Conservation (phyloP, 768 basidiomycete genomes). For the Piloderma croceum region DNA sequence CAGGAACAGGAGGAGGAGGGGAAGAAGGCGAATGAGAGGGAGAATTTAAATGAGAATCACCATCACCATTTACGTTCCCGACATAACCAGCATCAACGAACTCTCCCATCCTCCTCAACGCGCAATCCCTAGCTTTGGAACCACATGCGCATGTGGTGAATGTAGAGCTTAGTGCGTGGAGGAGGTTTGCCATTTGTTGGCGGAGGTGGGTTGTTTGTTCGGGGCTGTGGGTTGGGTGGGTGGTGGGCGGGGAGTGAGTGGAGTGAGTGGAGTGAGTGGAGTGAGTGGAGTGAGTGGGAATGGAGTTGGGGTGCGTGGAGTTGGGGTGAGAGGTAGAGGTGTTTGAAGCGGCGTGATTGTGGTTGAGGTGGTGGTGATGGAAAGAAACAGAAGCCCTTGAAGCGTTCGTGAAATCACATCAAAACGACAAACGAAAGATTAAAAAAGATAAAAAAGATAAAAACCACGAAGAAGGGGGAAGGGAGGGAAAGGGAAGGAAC, state of each 20-base stretch:
- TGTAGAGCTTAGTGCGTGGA: slow-evolving; percentile 62
- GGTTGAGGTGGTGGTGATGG: no score
- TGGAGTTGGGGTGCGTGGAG: background rate
- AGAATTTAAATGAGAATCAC: no score
- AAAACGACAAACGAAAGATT: no score
- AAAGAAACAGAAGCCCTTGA: no score
- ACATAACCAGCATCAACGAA: slow-evolving; percentile 48
- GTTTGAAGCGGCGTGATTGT: no score
- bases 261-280: background rate
- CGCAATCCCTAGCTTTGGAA: slow-evolving; percentile 54
- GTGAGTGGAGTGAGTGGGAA: slow-evolving; percentile 1
- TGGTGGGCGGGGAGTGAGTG: slow-evolving; percentile 1
- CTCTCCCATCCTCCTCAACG: slow-evolving; percentile 55
- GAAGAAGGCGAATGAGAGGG: slow-evolving; percentile 18
- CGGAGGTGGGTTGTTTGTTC: slow-evolving; percentile 49
- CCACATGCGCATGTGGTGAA: slow-evolving; percentile 78
- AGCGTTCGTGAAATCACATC: background rate
- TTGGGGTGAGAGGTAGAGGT: no score
- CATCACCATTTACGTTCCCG: no score
- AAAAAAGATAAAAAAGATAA: slow-evolving; percentile 8
- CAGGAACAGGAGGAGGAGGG: slow-evolving; percentile 20
- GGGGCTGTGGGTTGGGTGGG: slow-evolving; percentile 29
- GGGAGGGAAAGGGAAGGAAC: no score
- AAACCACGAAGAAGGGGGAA: slow-evolving; percentile 1
- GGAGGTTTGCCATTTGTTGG: slow-evolving; percentile 61